Evolutionary conservation across 2,329 filamentous ascomycete species (phyloP).

Genomic region (Fusarium begoniae): DNA sequence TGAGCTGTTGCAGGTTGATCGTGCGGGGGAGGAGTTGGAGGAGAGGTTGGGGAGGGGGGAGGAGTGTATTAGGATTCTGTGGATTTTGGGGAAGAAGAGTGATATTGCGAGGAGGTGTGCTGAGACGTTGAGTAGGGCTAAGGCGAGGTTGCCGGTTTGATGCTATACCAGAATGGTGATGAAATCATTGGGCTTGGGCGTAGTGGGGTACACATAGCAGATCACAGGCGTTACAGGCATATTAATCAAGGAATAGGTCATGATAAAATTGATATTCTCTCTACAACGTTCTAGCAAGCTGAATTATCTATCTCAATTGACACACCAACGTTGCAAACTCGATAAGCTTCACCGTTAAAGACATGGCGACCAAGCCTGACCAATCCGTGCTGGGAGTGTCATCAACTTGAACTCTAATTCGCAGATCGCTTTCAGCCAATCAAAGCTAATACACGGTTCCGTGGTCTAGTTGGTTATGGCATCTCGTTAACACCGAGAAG

Average conservation of each 20-base stretch:
- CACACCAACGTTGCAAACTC: no score
- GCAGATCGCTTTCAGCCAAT: rapidly evolving
- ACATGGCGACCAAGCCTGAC: not conserved
- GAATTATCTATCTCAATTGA: not conserved
- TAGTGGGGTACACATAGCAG: not conserved
- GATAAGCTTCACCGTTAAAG: not conserved
- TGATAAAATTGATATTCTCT: not conserved
- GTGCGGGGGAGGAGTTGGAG: constrained; percentile 32
- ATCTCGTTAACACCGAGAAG: not conserved
- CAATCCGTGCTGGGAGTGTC: rapidly evolving
- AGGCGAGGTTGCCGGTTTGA: not conserved
- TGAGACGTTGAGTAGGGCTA: constrained; percentile 18
- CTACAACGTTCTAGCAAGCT: rapidly evolving
- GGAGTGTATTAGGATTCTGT: constrained; percentile 61
- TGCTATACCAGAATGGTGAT: not conserved
- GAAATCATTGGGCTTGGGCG: not conserved
- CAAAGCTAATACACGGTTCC: not conserved
- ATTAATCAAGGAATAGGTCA: not conserved
- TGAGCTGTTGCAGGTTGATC: constrained; percentile 32
- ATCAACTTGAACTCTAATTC: not conserved
- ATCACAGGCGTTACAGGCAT: not conserved
- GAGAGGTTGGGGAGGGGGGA: constrained; percentile 52
- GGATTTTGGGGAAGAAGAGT: constrained; percentile 64
- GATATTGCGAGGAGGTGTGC: constrained; percentile 51
- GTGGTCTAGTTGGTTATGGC: constrained; percentile 5